phyloP scores from a whole-genome alignment of 768 basidiomycete genomes.

The Xerocomus potaroensis region DNA sequence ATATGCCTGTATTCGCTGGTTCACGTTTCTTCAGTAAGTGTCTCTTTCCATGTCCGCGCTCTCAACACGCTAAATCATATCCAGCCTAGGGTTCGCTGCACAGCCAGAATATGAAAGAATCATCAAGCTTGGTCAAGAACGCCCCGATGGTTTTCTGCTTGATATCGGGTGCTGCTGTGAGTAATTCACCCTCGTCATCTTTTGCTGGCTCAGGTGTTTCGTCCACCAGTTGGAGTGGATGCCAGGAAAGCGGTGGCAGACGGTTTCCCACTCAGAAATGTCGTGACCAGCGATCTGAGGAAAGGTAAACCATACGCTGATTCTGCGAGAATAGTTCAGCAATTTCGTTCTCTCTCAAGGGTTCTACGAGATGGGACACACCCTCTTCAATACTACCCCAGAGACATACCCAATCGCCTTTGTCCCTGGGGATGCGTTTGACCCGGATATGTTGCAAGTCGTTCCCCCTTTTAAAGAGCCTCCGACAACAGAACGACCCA shows the following conservation, averaged over 20 bases:
- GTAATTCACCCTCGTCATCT: slow-evolving; percentile 4
- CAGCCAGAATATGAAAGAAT: slow-evolving; percentile 22
- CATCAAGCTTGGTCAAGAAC: slow-evolving; percentile 35
- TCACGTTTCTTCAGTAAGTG: slow-evolving; percentile 25
- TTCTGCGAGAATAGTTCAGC: neutral
- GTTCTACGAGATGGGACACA: slow-evolving; percentile 57
- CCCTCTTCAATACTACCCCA: slow-evolving; percentile 53
- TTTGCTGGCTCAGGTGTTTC: neutral
- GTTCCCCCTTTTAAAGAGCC: slow-evolving; percentile 27
- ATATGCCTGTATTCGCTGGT: slow-evolving; percentile 26
- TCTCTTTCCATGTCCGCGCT: neutral
- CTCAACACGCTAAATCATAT: neutral
- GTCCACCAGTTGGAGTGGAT: slow-evolving; percentile 35
- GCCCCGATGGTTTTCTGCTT: slow-evolving; percentile 35
- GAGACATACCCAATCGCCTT: slow-evolving; percentile 50
- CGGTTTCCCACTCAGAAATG: slow-evolving; percentile 39
- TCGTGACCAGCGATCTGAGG: slow-evolving; percentile 38
- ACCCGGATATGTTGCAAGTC: slow-evolving; percentile 38
- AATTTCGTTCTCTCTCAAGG: slow-evolving; percentile 27
- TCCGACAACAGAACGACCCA: slow-evolving; percentile 22
- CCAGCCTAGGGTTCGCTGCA: slow-evolving; percentile 11
- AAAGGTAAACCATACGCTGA: slow-evolving; percentile 22
- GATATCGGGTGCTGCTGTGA: slow-evolving; percentile 46
- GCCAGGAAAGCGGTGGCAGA: slow-evolving; percentile 38
- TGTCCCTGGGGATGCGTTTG: slow-evolving; percentile 52